Evolutionary conservation across 495 filamentous ascomycete species (phyloP), one percentile per base, ranked within the genome.

Genomic region (Hyphodiscus hymeniophilus): DNA sequence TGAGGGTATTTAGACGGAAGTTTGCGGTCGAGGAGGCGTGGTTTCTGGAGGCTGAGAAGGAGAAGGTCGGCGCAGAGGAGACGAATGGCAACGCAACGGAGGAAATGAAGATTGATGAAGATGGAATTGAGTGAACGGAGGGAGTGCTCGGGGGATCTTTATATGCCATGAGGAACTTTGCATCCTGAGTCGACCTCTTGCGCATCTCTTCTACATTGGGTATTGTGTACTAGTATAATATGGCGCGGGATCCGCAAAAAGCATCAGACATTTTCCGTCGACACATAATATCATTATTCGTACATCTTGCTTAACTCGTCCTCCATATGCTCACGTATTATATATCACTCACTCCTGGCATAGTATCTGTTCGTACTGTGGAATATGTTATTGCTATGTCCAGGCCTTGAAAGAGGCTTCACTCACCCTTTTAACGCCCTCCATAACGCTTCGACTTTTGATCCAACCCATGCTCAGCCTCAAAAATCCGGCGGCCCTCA

Each of bases 21-120:
- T 75, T 77, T 50, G 85, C 80, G 15, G 87, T 97, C 38, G 89
- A 95, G 66, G 89, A 95, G 67, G 68, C 79, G 1, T 79, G 70
- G 45, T 43, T 70, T 41, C 47, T 67, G 1, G 74, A 78, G 57
- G 66, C 63, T 1, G 54, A 31, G 30, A 60, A 56, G 42, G 66
- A 61, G 43, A 58, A 58, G 39, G 42, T 42, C 24, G 41, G 35
- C 24, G 45, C 36, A 26, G 15, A 24, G 21, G 17, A 35, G 10
- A 21, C 24, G 13, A 22, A 20, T 15, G 47, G 3, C 32, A n/a
- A 23, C 30, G 40, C n/a, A 7, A 28, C 26, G 43, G 38, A 16
- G 20, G 26, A n/a, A 23, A 35, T 17, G 32, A 28, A 50, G 30
- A 47, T 42, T 1, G 33, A 50, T 17, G 49, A 13, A n/a, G 26